Evolutionary conservation across 1,139 yeast genomes (phyloP).

Genomic region (Candida albicans): DNA sequence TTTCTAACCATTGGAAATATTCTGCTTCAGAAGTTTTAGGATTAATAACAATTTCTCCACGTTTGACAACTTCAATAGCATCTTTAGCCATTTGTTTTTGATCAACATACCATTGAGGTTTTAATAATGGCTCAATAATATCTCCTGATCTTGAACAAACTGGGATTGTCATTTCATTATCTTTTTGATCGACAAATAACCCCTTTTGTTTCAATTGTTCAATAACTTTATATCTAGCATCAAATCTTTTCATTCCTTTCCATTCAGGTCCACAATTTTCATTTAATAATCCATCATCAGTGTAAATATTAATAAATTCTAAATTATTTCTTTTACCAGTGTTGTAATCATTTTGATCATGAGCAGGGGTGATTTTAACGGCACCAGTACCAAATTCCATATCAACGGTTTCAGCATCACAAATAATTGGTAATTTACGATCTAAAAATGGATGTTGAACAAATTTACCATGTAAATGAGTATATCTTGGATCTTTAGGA

Average conservation of each 20-base stretch:
- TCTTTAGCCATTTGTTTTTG: slow-evolving; percentile 87
- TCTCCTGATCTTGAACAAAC: slow-evolving; percentile 95
- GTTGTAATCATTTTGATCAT: slow-evolving; percentile 93
- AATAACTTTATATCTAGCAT: slow-evolving; percentile 85
- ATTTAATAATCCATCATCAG: slow-evolving; percentile 89
- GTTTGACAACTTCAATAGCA: slow-evolving; percentile 83
- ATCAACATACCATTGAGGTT: slow-evolving; percentile 99
- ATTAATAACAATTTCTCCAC: slow-evolving; percentile 75
- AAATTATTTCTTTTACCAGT: slow-evolving; percentile 93
- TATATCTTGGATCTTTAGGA: slow-evolving; percentile 90
- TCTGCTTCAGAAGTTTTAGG: slow-evolving; percentile 93
- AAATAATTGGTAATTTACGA: slow-evolving; percentile 80
- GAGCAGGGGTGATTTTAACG: slow-evolving; percentile 97
- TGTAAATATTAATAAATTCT: slow-evolving; percentile 84
- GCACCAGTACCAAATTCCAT: slow-evolving; percentile 99
- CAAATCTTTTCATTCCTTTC: slow-evolving; percentile 89
- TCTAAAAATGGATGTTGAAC: slow-evolving; percentile 89
- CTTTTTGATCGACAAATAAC: slow-evolving; percentile 78
- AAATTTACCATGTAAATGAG: slow-evolving; percentile 90
- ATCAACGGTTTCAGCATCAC: slow-evolving; percentile 93
- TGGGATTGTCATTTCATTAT: slow-evolving; percentile 95
- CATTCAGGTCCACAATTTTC: slow-evolving; percentile 89
- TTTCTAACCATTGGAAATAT: slow-evolving; percentile 93
- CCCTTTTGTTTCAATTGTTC: slow-evolving; percentile 76
- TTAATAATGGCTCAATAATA: slow-evolving; percentile 90